Percentiles rank a stretch among this genome's conserved stretches.
phyloP scores from a whole-genome alignment of 2,329 filamentous ascomycete species.

The Rhytidhysteron rufulum region DNA sequence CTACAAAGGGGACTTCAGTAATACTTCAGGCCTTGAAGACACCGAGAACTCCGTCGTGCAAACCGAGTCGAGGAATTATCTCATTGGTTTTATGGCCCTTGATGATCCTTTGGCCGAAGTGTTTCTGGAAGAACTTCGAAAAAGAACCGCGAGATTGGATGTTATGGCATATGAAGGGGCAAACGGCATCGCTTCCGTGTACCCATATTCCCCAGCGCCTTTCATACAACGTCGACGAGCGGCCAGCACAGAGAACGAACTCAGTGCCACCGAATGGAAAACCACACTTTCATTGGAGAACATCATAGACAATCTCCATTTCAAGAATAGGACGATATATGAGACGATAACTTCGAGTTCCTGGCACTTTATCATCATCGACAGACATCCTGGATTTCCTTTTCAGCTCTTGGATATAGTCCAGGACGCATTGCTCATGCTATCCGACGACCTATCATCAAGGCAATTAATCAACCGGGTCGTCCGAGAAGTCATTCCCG shows the following conservation, averaged over 20 bases:
- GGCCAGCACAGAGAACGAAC: slow-evolving; percentile 2
- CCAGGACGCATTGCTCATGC: slow-evolving; percentile 21
- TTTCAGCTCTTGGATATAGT: slow-evolving; percentile 25
- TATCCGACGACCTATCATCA: slow-evolving; percentile 18
- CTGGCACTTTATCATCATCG: slow-evolving; percentile 30
- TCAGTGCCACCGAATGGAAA: slow-evolving; percentile 11
- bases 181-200: slow-evolving; percentile 20
- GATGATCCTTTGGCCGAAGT: slow-evolving; percentile 15
- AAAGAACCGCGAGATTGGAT: slow-evolving; percentile 14
- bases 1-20: slow-evolving; percentile 15
- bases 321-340: slow-evolving; percentile 16
- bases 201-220: slow-evolving; percentile 19
- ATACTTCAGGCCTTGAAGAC: neutral
- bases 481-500: slow-evolving; percentile 19
- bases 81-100: slow-evolving; percentile 29
- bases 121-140: slow-evolving; percentile 20
- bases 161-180: slow-evolving; percentile 26
- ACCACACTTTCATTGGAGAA: slow-evolving; percentile 20
- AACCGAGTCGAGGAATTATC: slow-evolving; percentile 19
- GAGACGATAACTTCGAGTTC: slow-evolving; percentile 28
- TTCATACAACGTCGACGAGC: slow-evolving; percentile 21
- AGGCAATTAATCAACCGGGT: slow-evolving; percentile 19
- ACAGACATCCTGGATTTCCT: slow-evolving; percentile 18
- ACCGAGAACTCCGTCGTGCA: slow-evolving; percentile 10
- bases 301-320: slow-evolving; percentile 23